Evolutionary conservation across 208 protist genomes (phyloP), one percentile per base, ranked within the genome.

Genomic region (Leishmania tropica): DNA sequence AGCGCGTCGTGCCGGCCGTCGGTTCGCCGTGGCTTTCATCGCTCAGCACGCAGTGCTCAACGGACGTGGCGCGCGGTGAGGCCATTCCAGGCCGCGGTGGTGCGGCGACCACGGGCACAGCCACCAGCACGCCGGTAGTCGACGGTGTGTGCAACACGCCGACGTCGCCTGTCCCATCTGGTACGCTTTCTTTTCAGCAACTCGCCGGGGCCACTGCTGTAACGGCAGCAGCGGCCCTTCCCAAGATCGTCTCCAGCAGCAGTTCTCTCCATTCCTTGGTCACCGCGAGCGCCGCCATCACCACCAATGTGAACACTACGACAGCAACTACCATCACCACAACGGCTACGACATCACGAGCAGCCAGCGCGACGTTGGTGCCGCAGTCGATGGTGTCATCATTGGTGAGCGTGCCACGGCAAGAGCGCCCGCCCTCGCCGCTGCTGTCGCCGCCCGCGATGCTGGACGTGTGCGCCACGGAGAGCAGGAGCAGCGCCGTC

Each of bases 171-270:
- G 62, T 13, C 31, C 13, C 31, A 68, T 19, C 24, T 31, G 28
- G 56, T 6, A 31, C 24, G 0, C 1, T 11, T 11, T 31, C 56
- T 7, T 47, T 11, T 19, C 31, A 47, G 65, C n/a, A 5, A 71
- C 65, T 71, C 65, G 35, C 35, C 19, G 65, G 13, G 65, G 68
- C 40, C 24, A 74, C 42, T 19, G 21, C 42, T 31, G 45, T 51
- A 19, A 74, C 24, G 42, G 68, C 45, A 51, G 68, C 28, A 35
- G 24, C 68, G 21, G 2, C 11, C 40, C 28, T 48, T 31, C 40
- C 68, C 68, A 73, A 73, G 68, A 73, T 48, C 40, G 31, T 73
- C 40, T 73, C 68, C 40, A 51, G 42, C 68, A 73, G 28, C 21
- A 74, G 40, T 2, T 74, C 68, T 24, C 68, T 51, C 42, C 68